Base-by-base conservation (phyloP, 2,329 filamentous ascomycete genomes). In the Fusarium duplospermum region DNA sequence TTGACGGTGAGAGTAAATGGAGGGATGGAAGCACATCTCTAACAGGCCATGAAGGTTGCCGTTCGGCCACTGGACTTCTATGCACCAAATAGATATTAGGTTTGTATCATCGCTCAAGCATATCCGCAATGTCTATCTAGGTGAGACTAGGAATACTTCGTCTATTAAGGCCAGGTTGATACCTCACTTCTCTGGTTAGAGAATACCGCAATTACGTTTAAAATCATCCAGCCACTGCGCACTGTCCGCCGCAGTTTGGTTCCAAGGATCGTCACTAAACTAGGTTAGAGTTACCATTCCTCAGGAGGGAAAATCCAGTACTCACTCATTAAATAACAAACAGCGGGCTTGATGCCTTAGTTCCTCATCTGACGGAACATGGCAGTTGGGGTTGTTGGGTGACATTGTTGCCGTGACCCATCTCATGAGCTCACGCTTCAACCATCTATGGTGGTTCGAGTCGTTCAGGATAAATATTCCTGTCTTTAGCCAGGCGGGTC, bases 221-320 rank as follows among this genome's bases (percentile, higher is more conserved):
- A 90, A 90, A 36, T 87, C 85, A 35, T 84, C 83, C 3, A 90
- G 79, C 89, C 89, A 90, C 74, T 90, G 88, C 1, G 82, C 83
- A 64, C 89, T 89, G 72, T 90, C 88, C 4, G 88, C 89, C 0
- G 87, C 85, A 0, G 88, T 90, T 72, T 88, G 86, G 73, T 90
- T 90, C 86, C 88, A 89, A 4, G 87, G 87, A 70, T 90, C 88
- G 61, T 89, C 89, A 63, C 87, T 88, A 60, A 1, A 1, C 16
- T n/a, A 13, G 3, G 42, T 75, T 10, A 29, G 31, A 61, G 47
- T 13, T 27, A 2, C 13, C 11, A 9, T 3, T 8, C 4, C 14
- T 9, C 4, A 27, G 1, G 4, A 14, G 0, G 1, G n/a, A 18
- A 3, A 14, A 42, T 7, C 13, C 1, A 4, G 3, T 0, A 57